Evolutionary conservation across 306 rosid species (phyloP), one percentile per base, ranked within the genome.

Genomic region (Acacia melanoxylon): DNA sequence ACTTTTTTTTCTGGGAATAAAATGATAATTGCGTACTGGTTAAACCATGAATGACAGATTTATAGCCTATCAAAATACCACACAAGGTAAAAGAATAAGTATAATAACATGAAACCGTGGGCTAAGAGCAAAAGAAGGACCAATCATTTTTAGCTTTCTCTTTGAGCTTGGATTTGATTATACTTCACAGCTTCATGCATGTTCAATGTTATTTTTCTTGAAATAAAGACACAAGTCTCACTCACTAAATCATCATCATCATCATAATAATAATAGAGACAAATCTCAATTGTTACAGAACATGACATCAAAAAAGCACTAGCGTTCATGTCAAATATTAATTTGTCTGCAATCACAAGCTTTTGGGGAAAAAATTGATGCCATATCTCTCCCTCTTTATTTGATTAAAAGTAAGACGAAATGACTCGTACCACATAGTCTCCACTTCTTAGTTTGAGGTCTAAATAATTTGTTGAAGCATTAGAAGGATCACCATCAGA

Each of bases 391-490:
- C n/a, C n/a, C 77, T 40, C 76, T 54, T 74, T 76, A 35, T 44
- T 24, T 49, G 6, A 48, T 82, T 22, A 40, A 25, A 11, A 68
- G 46, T 37, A 62, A 52, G 62, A 65, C 41, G 73, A 81, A 68
- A 80, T 10, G 37, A 78, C 48, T n/a, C 83, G 48, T 91, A 95
- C 98, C 99, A 95, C 99, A 84, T 79, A 79, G 82, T 95, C 99
- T 35, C 99, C 99, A 77, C 85, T 88, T 87, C 86, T 86, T 41
- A 95, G 85, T 68, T 82, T 86, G 83, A 89, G 83, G 86, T 87
- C 88, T 45, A 89, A 80, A 77, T 87, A 86, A 80, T 51, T 86
- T 85, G 85, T 73, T 40, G 87, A 90, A 58, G 72, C 74, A 80
- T 48, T 78, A 37, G 70, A 82, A 74, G 75, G 74, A 63, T 81